phyloP scores from a whole-genome alignment of 495 filamentous ascomycete genomes.

The Rhizodiscina lignyota region DNA sequence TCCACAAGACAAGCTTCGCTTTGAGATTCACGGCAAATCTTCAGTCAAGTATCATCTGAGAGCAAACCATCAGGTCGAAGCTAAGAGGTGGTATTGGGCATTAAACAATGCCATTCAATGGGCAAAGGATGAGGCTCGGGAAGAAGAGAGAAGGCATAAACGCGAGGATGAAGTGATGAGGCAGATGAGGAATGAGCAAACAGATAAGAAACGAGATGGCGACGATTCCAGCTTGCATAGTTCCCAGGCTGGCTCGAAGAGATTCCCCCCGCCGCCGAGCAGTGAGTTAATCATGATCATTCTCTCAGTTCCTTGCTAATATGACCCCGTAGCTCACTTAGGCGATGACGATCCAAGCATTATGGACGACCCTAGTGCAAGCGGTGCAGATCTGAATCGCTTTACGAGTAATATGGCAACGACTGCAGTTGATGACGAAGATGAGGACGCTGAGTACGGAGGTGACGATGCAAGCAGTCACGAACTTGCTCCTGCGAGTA shows the following conservation, averaged over 20 bases:
- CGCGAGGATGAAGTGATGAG: constrained; percentile 60
- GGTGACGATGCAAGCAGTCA: constrained; percentile 68
- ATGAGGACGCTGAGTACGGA: constrained; percentile 68
- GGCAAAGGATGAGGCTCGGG: constrained; percentile 89
- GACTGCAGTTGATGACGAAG: constrained; percentile 34
- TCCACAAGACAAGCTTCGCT: constrained; percentile 86
- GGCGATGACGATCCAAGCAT: constrained; percentile 40
- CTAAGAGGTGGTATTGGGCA: constrained; percentile 93
- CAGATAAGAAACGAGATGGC: constrained; percentile 26
- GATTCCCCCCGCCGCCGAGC: constrained; percentile 24
- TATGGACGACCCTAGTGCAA: constrained; percentile 41
- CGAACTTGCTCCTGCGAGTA: constrained; percentile 52
- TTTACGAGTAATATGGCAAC: constrained; percentile 27
- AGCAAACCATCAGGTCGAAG: constrained; percentile 88
- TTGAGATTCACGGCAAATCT: constrained; percentile 93
- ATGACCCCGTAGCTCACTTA: constrained; percentile 25
- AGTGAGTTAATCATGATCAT: constrained; percentile 11
- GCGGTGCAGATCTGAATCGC: constrained; percentile 32
- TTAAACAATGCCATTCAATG: constrained; percentile 97
- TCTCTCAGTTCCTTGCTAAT: background rate
- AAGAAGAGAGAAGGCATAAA: constrained; percentile 59
- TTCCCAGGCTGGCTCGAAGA: constrained; percentile 9
- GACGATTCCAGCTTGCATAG: constrained; percentile 31
- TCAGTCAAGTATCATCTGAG: constrained; percentile 98
- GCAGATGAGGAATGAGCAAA: constrained; percentile 51